Conservation (phyloP, 495 filamentous ascomycete species). For the Penicillium samsonianum region DNA sequence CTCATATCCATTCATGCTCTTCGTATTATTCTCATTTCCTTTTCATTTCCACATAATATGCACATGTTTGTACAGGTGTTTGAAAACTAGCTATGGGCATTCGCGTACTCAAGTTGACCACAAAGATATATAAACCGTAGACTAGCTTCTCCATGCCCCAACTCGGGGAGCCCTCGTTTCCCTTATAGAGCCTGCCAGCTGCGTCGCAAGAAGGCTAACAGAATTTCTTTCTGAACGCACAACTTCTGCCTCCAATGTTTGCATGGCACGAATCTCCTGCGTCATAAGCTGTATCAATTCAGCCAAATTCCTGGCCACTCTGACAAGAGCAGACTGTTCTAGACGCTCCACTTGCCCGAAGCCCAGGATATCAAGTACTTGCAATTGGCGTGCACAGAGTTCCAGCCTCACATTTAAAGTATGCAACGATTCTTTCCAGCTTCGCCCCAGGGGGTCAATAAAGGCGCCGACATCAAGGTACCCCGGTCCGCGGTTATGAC, state of each 20-base stretch:
- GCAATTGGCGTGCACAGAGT: conserved; percentile 39
- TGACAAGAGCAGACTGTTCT: conserved; percentile 38
- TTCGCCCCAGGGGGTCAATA: conserved; percentile 44
- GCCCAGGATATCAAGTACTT: conserved; percentile 40
- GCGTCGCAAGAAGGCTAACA: conserved; percentile 38
- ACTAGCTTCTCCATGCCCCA: conserved; percentile 29
- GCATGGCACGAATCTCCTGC: conserved; percentile 47
- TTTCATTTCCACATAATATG: neutral
- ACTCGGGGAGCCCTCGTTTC: conserved; percentile 14
- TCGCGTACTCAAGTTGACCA: neutral
- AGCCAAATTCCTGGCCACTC: conserved; percentile 31
- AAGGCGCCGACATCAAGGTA: conserved; percentile 26
- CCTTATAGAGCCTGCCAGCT: conserved; percentile 23
- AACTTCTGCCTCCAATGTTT: conserved; percentile 42
- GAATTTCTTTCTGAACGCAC: conserved; percentile 40
- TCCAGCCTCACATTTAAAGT: conserved; percentile 42
- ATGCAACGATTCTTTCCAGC: conserved; percentile 46
- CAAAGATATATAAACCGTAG: neutral
- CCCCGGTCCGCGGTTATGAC: conserved; percentile 25
- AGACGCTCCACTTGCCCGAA: conserved; percentile 36
- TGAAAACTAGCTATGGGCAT: neutral
- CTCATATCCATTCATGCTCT: neutral
- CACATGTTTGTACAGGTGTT: neutral
- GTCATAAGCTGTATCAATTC: conserved; percentile 42
- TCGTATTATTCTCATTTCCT: neutral